These are phyloP conservation scores for Elongisporangium anandrum DNA, from an alignment of 352 stramenopile genomes.

Conservation along the genomic window DNA sequence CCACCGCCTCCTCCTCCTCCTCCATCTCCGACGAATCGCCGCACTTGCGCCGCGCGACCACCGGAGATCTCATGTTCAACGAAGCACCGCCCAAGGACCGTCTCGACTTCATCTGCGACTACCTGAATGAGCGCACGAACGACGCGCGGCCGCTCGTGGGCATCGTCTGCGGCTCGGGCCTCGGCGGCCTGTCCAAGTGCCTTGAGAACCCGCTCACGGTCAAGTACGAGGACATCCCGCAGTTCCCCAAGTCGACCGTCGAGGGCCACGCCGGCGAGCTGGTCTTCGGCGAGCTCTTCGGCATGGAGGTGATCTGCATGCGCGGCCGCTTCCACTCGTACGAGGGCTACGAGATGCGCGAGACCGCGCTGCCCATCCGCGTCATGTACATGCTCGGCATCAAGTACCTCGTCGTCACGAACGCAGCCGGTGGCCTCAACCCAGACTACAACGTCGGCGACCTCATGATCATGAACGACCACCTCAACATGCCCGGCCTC, in stretches of 20 bases:
- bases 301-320: conserved; percentile 90
- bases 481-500: conserved; percentile 93
- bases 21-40: conserved; percentile 1
- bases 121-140: conserved; percentile 46
- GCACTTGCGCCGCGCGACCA: conserved; percentile 42
- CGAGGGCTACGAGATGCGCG: conserved; percentile 94
- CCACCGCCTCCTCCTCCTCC: conserved; percentile 8
- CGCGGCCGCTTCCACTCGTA: conserved; percentile 96
- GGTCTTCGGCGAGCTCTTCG: conserved; percentile 92
- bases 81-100: conserved; percentile 58
- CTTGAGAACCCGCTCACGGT: conserved; percentile 88
- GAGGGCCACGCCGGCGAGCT: conserved; percentile 92
- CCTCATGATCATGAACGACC: conserved; percentile 95
- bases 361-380: conserved; percentile 92
- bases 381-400: conserved; percentile 95
- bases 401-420: conserved; percentile 95
- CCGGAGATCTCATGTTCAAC: conserved; percentile 52
- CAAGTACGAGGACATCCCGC: conserved; percentile 92
- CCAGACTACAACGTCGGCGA: conserved; percentile 94
- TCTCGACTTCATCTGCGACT: conserved; percentile 78
- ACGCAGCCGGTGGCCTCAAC: conserved; percentile 95
- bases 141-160: conserved; percentile 55
- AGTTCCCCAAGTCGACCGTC: conserved; percentile 93
- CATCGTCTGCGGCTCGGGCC: conserved; percentile 94
- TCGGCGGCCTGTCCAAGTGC: conserved; percentile 89